Base-by-base conservation (phyloP, 768 basidiomycete species). In the Lactifluus subvellereus region DNA sequence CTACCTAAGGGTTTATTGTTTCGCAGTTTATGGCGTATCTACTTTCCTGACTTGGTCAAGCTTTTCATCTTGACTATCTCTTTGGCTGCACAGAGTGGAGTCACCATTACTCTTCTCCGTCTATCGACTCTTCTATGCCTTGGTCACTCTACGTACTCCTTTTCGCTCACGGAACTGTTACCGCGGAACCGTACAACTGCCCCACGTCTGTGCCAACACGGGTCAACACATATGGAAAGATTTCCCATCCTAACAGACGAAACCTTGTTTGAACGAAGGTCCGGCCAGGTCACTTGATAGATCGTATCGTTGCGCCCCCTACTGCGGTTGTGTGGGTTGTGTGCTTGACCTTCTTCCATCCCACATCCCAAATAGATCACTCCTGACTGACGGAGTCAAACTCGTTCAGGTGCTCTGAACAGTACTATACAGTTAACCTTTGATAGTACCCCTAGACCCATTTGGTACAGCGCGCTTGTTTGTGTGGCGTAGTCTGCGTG, bases 191-290 rank as follows among this genome's bases (percentile, higher is more conserved):
- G 6, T 16, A 22, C 37, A 52, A 43, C 56, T 14, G 50, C 61
- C 55, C 27, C 47, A 32, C 32, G 27, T 54, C 50, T 45, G 40
- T 16, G 38, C 43, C 53, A 59, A 32, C 20, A 37, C 20, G 22
- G n/a, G 47, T 48, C 33, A 53, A 54, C 38, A 35, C 49, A 48
- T 54, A 59, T 51, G 62, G 62, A 40, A 22, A 40, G 45, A 32
- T 42, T 52, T 35, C 52, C 57, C 57, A 35, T 59, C 54, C 35
- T 55, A 49, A 64, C 59, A 60, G 27, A 57, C 63, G 59, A 60
- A 64, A 64, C 59, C 33, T 60, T 64, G 58, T 64, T 60, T 27
- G 57, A 59, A 54, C 22, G 37, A 43, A 49, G 57, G n/a, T 35
- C 22, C 30, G 30, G 14, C 40, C 47, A 33, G 52, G 49, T 59